Conservation (phyloP, 2,329 filamentous ascomycete genomes). For the Pseudocercospora cruenta region DNA sequence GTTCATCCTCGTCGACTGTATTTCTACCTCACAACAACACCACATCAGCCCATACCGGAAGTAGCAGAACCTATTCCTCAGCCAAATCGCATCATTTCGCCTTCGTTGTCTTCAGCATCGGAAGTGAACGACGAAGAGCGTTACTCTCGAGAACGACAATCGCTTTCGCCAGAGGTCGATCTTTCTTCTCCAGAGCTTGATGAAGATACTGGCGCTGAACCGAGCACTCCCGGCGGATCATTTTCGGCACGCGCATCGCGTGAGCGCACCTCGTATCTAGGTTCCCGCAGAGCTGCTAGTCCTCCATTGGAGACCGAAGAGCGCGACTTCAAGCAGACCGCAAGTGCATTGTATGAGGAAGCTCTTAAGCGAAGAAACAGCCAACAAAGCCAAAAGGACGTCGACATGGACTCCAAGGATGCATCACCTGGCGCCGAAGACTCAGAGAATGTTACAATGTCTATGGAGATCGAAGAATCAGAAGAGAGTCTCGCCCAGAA, state of each 20-base stretch:
- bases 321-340: conserved; percentile 94
- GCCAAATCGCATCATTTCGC: conserved; percentile 71
- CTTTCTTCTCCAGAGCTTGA: conserved; percentile 86
- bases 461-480: conserved; percentile 44
- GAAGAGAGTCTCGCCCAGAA: conserved; percentile 55
- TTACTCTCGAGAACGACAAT: conserved; percentile 62
- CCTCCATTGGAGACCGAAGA: conserved; percentile 92
- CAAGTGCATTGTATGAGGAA: conserved; percentile 74
- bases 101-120: conserved; percentile 77
- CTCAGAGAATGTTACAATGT: conserved; percentile 37
- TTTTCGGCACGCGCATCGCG: conserved; percentile 56
- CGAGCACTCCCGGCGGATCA: conserved; percentile 65
- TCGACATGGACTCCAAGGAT: conserved; percentile 39
- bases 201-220: conserved; percentile 61
- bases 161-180: conserved; percentile 91
- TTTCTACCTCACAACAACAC: conserved; percentile 90
- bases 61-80: conserved; percentile 41
- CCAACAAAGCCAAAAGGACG: conserved; percentile 42
- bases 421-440: conserved; percentile 39
- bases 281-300: conserved; percentile 74
- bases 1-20: conserved; percentile 94
- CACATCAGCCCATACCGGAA: conserved; percentile 79
- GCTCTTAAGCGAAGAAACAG: conserved; percentile 47
- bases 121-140: conserved; percentile 72
- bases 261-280: conserved; percentile 51